Conservation (phyloP, 1,284 basidiomycete species). For the Leccinum solheimii region DNA sequence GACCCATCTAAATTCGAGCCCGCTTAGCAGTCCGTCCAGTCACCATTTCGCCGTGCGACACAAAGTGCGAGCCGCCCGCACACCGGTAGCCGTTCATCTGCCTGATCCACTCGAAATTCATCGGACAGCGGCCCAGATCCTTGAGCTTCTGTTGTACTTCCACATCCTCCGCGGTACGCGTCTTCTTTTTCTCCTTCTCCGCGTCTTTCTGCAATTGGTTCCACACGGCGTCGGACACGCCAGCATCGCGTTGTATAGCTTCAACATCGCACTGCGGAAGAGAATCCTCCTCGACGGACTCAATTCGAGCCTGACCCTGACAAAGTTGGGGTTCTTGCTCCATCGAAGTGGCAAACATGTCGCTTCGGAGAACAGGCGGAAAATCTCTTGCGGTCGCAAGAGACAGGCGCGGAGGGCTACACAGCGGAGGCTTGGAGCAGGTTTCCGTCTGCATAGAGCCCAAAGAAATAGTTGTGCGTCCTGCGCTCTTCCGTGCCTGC, state of each 20-base stretch:
- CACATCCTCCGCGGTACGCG: not conserved
- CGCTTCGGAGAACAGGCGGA: not conserved
- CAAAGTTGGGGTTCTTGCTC: too few species aligned
- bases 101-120: not conserved
- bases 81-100: not conserved
- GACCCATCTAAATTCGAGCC: too few species aligned
- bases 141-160: not conserved
- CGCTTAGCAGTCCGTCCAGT: too few species aligned
- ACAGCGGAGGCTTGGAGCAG: not conserved
- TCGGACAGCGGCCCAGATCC: not conserved
- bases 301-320: too few species aligned
- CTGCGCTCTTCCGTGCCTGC: not conserved
- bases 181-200: not conserved
- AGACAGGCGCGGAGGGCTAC: not conserved
- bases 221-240: not conserved
- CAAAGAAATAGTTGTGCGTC: not conserved
- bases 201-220: not conserved
- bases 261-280: not conserved
- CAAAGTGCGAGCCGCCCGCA: not conserved
- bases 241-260: not conserved
- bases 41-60: not conserved
- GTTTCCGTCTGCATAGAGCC: not conserved
- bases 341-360: too few species aligned
- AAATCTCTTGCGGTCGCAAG: not conserved
- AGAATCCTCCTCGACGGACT: too few species aligned